phyloP scores from a whole-genome alignment of 768 basidiomycete genomes.

The Suillus occidentalis region DNA sequence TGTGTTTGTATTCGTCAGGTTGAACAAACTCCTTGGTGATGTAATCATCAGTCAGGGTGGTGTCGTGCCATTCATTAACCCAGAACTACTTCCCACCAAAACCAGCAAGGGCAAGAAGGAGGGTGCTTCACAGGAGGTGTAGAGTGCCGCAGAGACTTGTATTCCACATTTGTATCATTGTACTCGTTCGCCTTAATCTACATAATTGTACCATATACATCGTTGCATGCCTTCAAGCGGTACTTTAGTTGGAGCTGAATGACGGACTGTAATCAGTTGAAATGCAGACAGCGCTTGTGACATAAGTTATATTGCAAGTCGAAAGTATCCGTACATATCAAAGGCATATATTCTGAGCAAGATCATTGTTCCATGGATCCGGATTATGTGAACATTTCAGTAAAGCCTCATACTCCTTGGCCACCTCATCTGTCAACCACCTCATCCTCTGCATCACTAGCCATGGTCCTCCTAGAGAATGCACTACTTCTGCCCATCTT shows the following conservation, averaged over 20 bases:
- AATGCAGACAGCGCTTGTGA: neutral
- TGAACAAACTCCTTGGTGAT: conserved; percentile 57
- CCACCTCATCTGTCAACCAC: conserved; percentile 62
- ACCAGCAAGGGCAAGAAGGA: conserved; percentile 50
- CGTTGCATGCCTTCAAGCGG: neutral
- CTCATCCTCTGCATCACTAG: conserved; percentile 81
- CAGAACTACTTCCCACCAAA: conserved; percentile 45
- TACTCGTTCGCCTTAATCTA: conserved; percentile 31
- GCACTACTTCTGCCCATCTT: conserved; percentile 42
- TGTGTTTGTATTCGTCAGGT: conserved; percentile 29
- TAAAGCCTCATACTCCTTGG: conserved; percentile 30
- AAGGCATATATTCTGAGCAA: neutral
- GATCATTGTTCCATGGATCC: neutral
- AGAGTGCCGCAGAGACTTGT: conserved; percentile 22
- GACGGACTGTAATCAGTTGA: neutral
- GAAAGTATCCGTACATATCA: neutral
- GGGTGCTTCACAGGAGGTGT: conserved; percentile 50
- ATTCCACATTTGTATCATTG: conserved; percentile 20
- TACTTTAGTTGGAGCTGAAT: neutral
- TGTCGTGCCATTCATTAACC: conserved; percentile 67
- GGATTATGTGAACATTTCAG: neutral
- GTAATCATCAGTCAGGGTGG: conserved; percentile 79
- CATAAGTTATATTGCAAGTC: conserved; percentile 2
- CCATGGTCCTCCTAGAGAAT: conserved; percentile 76
- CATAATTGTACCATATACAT: conserved; percentile 20